Percentiles rank a stretch among this genome's conserved stretches.
Conservation (phyloP, 768 basidiomycete species). For the Termitomyces sp. region DNA sequence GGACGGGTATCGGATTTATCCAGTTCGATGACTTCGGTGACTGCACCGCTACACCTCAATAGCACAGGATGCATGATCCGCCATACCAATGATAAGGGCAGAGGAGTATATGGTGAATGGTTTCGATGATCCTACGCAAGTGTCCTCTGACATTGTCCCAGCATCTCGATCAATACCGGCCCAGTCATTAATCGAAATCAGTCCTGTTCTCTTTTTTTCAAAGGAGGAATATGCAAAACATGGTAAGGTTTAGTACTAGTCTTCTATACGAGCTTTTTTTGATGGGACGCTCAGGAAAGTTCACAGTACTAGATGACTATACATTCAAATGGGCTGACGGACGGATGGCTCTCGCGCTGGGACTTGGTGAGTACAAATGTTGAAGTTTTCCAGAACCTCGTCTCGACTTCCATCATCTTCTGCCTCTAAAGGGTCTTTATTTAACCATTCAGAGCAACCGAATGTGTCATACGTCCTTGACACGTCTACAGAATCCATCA, state of each 20-base stretch:
- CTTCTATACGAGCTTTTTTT: not conserved
- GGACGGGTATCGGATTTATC: slow-evolving; percentile 10
- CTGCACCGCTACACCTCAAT: slow-evolving; percentile 33
- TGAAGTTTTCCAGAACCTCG: not conserved
- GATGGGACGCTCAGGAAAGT: slow-evolving; percentile 21
- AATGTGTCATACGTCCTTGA: slow-evolving; percentile 68
- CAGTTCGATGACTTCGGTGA: slow-evolving; percentile 2
- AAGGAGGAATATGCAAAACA: slow-evolving; percentile 65
- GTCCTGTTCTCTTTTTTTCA: slow-evolving; percentile 76
- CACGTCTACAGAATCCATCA: slow-evolving; percentile 47
- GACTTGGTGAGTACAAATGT: slow-evolving; percentile 46
- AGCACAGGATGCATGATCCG: slow-evolving; percentile 43
- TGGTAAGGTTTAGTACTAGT: slow-evolving; percentile 23
- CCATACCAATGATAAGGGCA: slow-evolving; percentile 40
- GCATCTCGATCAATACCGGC: slow-evolving; percentile 50
- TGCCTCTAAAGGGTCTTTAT: slow-evolving; percentile 56
- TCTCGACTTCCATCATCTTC: not conserved
- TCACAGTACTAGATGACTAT: slow-evolving; percentile 70
- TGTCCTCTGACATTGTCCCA: slow-evolving; percentile 13
- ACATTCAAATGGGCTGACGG: slow-evolving; percentile 73
- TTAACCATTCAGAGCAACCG: slow-evolving; percentile 69
- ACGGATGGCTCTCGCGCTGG: slow-evolving; percentile 71
- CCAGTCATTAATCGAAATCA: slow-evolving; percentile 71
- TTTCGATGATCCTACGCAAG: not conserved
- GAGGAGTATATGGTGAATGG: slow-evolving; percentile 58